phyloP scores from a whole-genome alignment of 2,329 filamentous ascomycete species.

The Colletotrichum chrysophilum region DNA sequence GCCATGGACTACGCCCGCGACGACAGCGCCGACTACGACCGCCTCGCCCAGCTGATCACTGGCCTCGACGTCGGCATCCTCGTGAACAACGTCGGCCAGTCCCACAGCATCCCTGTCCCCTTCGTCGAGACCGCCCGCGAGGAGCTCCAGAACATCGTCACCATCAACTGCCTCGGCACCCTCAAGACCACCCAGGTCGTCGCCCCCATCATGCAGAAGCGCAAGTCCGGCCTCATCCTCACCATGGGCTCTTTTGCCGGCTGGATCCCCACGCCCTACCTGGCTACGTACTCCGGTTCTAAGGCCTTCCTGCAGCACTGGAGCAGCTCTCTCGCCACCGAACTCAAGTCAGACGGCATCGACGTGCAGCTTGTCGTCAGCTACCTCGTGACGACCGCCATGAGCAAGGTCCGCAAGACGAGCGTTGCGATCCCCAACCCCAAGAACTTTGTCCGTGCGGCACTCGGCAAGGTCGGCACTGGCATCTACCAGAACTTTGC shows the following conservation, averaged over 20 bases:
- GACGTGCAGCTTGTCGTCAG: constrained; percentile 91
- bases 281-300: constrained; percentile 96
- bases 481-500: constrained; percentile 80
- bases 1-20: constrained; percentile 93
- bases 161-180: constrained; percentile 92
- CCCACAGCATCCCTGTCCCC: constrained; percentile 89
- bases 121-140: constrained; percentile 80
- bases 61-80: constrained; percentile 84
- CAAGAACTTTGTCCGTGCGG: constrained; percentile 79
- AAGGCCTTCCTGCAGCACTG: constrained; percentile 98
- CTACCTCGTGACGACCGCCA: constrained; percentile 93
- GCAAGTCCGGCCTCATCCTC: constrained; percentile 80
- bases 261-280: constrained; percentile 86
- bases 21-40: constrained; percentile 79
- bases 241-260: constrained; percentile 98
- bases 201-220: constrained; percentile 81
- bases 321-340: constrained; percentile 84
- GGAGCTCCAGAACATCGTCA: constrained; percentile 90
- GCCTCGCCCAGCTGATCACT: constrained; percentile 70
- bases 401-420: constrained; percentile 91
- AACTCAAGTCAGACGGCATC: constrained; percentile 81
- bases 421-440: constrained; percentile 82
- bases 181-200: constrained; percentile 87
- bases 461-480: constrained; percentile 81
- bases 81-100: constrained; percentile 96